Conservation (phyloP, 495 filamentous ascomycete species). For the Aspergillus baeticus region DNA sequence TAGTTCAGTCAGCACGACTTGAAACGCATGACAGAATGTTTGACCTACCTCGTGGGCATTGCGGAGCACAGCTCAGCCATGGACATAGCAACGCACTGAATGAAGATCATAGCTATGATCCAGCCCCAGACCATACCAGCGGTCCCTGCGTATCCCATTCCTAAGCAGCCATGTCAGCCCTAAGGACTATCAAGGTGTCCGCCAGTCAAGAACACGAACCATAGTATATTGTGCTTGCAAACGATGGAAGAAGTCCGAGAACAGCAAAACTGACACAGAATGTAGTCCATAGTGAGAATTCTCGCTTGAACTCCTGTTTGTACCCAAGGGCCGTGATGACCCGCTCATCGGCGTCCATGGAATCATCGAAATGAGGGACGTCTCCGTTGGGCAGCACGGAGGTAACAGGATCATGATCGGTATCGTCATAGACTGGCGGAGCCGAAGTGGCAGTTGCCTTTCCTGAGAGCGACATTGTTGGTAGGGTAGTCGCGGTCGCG, state of each 20-base stretch:
- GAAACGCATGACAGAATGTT: background rate
- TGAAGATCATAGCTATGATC: slow-evolving; percentile 73
- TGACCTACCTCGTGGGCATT: slow-evolving; percentile 61
- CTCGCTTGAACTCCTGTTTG: slow-evolving; percentile 78
- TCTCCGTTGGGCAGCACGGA: slow-evolving; percentile 67
- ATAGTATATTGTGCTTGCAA: slow-evolving; percentile 74
- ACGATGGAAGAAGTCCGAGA: slow-evolving; percentile 69
- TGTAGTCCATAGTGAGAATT: slow-evolving; percentile 80
- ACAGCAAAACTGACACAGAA: slow-evolving; percentile 80
- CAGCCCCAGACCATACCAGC: slow-evolving; percentile 85
- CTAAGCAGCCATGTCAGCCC: slow-evolving; percentile 24
- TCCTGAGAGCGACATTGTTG: slow-evolving; percentile 15
- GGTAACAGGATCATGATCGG: slow-evolving; percentile 60
- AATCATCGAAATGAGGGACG: slow-evolving; percentile 54
- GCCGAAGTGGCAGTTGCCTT: slow-evolving; percentile 21
- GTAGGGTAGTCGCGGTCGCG: slow-evolving; percentile 1
- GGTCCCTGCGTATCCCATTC: slow-evolving; percentile 79
- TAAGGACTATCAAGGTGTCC: background rate
- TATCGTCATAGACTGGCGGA: slow-evolving; percentile 22
- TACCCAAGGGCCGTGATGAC: slow-evolving; percentile 71
- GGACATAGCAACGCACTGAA: slow-evolving; percentile 67
- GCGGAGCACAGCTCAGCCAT: slow-evolving; percentile 68
- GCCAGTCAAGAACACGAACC: slow-evolving; percentile 29
- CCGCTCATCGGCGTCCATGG: slow-evolving; percentile 61
- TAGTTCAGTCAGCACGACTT: slow-evolving; percentile 21